These are phyloP conservation scores for Rugonectria rugulosa DNA, from an alignment of 2,329 filamentous ascomycete genomes.

Conservation along the genomic window DNA sequence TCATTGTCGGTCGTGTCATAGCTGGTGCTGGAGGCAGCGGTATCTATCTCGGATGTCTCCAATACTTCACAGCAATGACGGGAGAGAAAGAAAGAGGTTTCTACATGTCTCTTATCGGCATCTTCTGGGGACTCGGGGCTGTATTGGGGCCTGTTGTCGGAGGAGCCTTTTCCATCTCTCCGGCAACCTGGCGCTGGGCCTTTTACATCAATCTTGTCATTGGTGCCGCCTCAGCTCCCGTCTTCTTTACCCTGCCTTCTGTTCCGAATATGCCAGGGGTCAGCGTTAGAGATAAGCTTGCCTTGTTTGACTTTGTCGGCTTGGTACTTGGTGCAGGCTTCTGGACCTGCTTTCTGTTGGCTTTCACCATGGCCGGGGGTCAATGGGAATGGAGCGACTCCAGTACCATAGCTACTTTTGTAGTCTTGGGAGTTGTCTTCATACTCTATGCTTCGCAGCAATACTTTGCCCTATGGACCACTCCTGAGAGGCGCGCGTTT, in stretches of 20 bases:
- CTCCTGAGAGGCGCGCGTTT: neutral
- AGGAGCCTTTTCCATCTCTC: conserved; percentile 15
- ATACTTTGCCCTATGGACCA: neutral
- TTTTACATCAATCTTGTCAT: conserved; percentile 27
- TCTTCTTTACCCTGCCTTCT: conserved; percentile 19
- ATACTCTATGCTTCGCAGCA: conserved; percentile 56
- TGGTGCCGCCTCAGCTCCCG: conserved; percentile 14
- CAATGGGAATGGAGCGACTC: conserved; percentile 54
- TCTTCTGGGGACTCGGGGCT: conserved; percentile 50
- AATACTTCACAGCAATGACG: conserved; percentile 21
- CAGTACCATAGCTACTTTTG: conserved; percentile 53
- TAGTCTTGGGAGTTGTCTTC: conserved; percentile 49
- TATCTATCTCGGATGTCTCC: conserved; percentile 2
- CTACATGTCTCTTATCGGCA: conserved; percentile 31
- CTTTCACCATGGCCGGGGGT: conserved; percentile 57
- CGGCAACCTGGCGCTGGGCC: conserved; percentile 39
- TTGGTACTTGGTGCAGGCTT: conserved; percentile 50
- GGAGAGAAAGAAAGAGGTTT: conserved; percentile 25
- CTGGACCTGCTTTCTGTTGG: conserved; percentile 52
- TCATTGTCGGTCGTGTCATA: conserved; percentile 6
- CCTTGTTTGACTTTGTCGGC: conserved; percentile 50
- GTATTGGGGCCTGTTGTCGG: conserved; percentile 47
- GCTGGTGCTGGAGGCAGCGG: neutral
- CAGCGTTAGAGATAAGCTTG: neutral
- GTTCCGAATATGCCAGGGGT: conserved; percentile 13